These are phyloP conservation scores for Microsporum audouinii DNA, from an alignment of 2,329 filamentous ascomycete species.

Conservation along the genomic window DNA sequence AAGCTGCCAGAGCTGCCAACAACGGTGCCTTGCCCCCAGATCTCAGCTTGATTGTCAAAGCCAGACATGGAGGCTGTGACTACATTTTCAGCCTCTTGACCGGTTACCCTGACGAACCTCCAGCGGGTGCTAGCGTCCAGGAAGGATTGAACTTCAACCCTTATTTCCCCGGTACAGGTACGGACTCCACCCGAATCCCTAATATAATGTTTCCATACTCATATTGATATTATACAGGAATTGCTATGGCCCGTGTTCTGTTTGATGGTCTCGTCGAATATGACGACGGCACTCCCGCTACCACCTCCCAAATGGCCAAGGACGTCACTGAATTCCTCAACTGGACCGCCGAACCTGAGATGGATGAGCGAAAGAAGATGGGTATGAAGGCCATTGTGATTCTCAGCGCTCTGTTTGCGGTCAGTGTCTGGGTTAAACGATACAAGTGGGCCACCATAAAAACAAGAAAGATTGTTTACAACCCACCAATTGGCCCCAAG, in stretches of 20 bases:
- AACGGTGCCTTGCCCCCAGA: constrained; percentile 95
- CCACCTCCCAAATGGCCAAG: constrained; percentile 99
- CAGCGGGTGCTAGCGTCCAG: constrained; percentile 73
- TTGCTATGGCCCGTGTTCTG: constrained; percentile 96
- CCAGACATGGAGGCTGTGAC: constrained; percentile 90
- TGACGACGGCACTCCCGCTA: constrained; percentile 87
- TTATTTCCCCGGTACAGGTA: constrained; percentile 95
- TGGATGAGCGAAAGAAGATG: constrained; percentile 99
- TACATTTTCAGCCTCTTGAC: constrained; percentile 97
- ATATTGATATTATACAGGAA: constrained; percentile 38
- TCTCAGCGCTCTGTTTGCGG: constrained; percentile 62
- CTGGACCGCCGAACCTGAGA: constrained; percentile 97
- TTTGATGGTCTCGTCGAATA: constrained; percentile 98
- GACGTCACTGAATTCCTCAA: constrained; percentile 98
- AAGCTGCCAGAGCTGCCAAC: constrained; percentile 95
- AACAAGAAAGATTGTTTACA: constrained; percentile 86
- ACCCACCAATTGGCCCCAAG: constrained; percentile 48
- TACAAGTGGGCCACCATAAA: constrained; percentile 99
- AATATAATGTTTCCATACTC: neutral
- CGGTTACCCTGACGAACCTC: constrained; percentile 92
- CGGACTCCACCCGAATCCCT: constrained; percentile 8
- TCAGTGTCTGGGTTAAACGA: constrained; percentile 96
- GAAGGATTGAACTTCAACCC: constrained; percentile 99
- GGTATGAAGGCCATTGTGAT: constrained; percentile 90
- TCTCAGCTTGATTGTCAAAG: constrained; percentile 96